phyloP scores from a whole-genome alignment of 2,329 filamentous ascomycete genomes.

The Talaromyces piceae region DNA sequence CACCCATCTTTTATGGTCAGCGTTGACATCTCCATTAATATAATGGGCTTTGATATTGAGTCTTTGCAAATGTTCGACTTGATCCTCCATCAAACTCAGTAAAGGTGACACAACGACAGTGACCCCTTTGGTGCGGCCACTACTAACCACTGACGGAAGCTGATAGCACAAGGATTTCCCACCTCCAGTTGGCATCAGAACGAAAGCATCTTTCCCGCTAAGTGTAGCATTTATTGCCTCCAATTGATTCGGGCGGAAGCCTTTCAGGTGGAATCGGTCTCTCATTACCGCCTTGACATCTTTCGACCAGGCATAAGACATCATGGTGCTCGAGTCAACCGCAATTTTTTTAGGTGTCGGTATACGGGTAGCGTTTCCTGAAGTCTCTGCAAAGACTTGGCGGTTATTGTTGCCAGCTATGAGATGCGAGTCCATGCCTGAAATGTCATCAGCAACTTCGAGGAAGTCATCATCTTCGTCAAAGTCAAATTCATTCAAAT shows the following conservation, averaged over 20 bases:
- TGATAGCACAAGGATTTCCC: slow-evolving; percentile 98
- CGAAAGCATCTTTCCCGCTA: slow-evolving; percentile 79
- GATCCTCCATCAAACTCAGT: slow-evolving; percentile 94
- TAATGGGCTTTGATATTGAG: slow-evolving; percentile 71
- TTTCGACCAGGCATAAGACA: slow-evolving; percentile 71
- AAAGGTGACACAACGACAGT: slow-evolving; percentile 93
- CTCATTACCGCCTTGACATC: slow-evolving; percentile 77
- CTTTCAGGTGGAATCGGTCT: slow-evolving; percentile 73
- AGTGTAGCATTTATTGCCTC: slow-evolving; percentile 95
- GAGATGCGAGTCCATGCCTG: slow-evolving; percentile 19
- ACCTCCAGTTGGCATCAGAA: slow-evolving; percentile 95
- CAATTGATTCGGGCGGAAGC: slow-evolving; percentile 84
- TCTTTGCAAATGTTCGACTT: slow-evolving; percentile 72
- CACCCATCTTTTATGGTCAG: slow-evolving; percentile 57
- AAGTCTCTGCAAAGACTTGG: slow-evolving; percentile 35
- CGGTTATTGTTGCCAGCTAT: slow-evolving; percentile 18
- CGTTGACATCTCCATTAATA: slow-evolving; percentile 68
- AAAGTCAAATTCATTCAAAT: slow-evolving; percentile 10
- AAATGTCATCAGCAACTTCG: slow-evolving; percentile 33
- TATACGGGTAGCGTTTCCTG: slow-evolving; percentile 28
- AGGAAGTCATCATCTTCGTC: slow-evolving; percentile 40
- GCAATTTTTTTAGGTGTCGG: slow-evolving; percentile 22
- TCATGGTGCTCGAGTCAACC: slow-evolving; percentile 32
- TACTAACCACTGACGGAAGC: slow-evolving; percentile 74
- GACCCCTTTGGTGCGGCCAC: slow-evolving; percentile 72